phyloP scores from a whole-genome alignment of 306 rosid genomes.

The Glycine latifolia region DNA sequence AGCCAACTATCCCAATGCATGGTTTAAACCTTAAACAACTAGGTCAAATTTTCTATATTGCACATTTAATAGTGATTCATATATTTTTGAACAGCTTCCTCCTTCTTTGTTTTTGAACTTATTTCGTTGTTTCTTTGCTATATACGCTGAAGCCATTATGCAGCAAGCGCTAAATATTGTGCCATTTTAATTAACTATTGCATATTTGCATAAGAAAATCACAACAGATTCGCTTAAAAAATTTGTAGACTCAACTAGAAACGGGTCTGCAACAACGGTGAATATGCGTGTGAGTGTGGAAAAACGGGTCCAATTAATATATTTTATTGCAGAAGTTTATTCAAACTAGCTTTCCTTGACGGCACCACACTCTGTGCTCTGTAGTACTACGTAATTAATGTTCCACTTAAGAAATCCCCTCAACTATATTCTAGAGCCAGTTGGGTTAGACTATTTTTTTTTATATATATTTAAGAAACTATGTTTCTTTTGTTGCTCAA shows the following conservation, averaged over 20 bases:
- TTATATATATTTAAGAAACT: background rate
- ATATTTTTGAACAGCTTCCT: background rate
- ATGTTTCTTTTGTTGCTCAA: constrained; percentile 38
- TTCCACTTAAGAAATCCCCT: constrained; percentile 29
- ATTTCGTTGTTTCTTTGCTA: background rate
- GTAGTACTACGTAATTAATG: constrained; percentile 32
- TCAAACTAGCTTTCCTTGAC: constrained; percentile 52
- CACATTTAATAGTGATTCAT: background rate
- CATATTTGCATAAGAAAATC: background rate
- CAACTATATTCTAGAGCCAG: constrained; percentile 30
- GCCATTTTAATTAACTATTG: background rate
- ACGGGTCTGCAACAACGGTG: background rate
- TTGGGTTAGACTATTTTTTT: constrained; percentile 41
- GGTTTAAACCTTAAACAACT: background rate
- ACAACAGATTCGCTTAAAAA: constrained; percentile 19
- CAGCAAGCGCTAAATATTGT: background rate
- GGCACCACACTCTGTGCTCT: constrained; percentile 41
- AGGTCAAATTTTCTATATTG: background rate
- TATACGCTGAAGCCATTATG: constrained; percentile 3
- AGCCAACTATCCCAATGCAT: too few species aligned
- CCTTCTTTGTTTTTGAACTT: background rate
- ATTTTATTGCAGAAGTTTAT: constrained; percentile 21
- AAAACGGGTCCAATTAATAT: constrained; percentile 7
- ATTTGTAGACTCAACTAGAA: background rate
- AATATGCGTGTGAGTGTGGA: background rate